A percentile compares a stretch with the other conserved stretches of the same genome.
Evolutionary conservation across 2,329 filamentous ascomycete genomes (phyloP).

Genomic region (Alternaria atra): DNA sequence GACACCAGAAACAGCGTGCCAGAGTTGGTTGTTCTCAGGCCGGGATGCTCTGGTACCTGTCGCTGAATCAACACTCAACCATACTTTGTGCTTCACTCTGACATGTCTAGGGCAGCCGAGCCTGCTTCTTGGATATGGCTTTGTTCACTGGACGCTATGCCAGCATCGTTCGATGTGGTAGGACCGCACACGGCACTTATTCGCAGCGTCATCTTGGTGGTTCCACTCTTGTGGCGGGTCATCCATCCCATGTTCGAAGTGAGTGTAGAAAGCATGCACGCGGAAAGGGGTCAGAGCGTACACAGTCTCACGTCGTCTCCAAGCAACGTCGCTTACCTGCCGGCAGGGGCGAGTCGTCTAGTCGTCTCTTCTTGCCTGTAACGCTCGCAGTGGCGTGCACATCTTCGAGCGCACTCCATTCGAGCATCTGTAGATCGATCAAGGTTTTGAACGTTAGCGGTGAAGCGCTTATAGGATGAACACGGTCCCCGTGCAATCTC

Average conservation of each 20-base stretch:
- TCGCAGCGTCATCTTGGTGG: background rate
- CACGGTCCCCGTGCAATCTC: background rate
- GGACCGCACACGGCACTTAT: background rate
- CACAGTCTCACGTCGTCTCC: background rate
- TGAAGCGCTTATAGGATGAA: slow-evolving; percentile 1
- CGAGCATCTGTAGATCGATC: slow-evolving; percentile 1
- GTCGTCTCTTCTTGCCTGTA: background rate
- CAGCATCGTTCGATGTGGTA: background rate
- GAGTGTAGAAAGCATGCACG: background rate
- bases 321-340: background rate
- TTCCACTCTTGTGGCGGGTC: background rate
- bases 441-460: background rate
- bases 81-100: background rate
- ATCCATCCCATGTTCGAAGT: background rate
- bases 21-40: background rate
- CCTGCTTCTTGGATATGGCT: background rate
- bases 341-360: background rate
- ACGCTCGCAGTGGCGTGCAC: background rate
- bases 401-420: slow-evolving; percentile 4
- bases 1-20: background rate
- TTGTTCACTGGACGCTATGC: background rate
- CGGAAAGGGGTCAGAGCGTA: background rate
- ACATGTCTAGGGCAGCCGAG: background rate
- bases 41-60: background rate
- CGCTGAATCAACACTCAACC: background rate